Base-by-base conservation (phyloP, 441 rosid genomes). In the Corymbia calophylla region DNA sequence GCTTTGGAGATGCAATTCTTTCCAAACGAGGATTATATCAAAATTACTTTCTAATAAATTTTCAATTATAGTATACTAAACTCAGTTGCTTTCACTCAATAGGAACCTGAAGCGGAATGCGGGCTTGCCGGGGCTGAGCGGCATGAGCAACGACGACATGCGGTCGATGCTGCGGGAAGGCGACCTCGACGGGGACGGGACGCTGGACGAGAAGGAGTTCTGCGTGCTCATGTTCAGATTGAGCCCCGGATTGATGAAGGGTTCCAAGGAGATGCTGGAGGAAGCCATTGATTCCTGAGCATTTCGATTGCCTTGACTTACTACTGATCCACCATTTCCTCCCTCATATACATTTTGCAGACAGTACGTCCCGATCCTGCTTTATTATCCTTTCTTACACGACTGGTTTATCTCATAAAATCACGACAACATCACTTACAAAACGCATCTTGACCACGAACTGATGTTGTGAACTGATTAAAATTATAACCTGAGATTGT, bases 181-280 rank as follows among this genome's bases (percentile, higher is more conserved):
- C 5, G 93, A 93, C 51, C 82, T 92, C 23, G 91, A 93, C 88
- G 94, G 94, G 23, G 94, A 93, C 68, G 94, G 93, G 3, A 92
- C 90, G 18, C 29, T 93, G 89, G 88, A 91, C 81, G 94, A 92
- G 84, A 91, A 88, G 93, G 94, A 93, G 88, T 92, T 92, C 60
- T 93, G 94, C 62, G 92, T 92, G 53, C 88, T 93, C 86, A 93
- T 93, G 94, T 93, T 93, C 66, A 92, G 94, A 92, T 66, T 93
- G 77, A 93, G 94, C 53, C 94, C 94, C 60, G 92, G 55, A 8
- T 86, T 93, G 89, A 92, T 92, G 93, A 92, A 86, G 29, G 88
- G 86, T 32, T 93, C 93, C 9, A 92, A 88, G 58, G 87, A 89
- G 25, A 91, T 92, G 91, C 66, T 93, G 86, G 87, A 88, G 62